Evolutionary conservation across 2,329 filamentous ascomycete genomes (phyloP).

Genomic region (Blumeria hordei): DNA sequence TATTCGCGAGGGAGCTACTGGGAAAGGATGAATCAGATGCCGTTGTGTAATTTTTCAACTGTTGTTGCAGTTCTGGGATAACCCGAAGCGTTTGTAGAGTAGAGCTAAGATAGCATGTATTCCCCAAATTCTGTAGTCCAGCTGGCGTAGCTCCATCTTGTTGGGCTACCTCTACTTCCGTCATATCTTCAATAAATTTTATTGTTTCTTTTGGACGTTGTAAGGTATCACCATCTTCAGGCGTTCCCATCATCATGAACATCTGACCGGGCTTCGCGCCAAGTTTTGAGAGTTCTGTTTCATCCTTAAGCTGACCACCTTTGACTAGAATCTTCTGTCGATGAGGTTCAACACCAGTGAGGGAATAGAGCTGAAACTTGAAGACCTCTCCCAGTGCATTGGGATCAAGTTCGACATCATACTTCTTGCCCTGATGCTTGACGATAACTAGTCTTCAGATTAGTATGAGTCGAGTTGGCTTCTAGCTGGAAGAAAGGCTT

Average conservation of each 20-base stretch:
- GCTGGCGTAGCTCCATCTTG: conserved; percentile 67
- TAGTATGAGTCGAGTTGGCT: too few species aligned
- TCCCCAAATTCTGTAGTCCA: conserved; percentile 76
- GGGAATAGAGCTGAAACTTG: conserved; percentile 84
- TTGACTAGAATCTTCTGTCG: conserved; percentile 92
- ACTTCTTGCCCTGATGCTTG: conserved; percentile 86
- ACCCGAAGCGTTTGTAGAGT: conserved; percentile 76
- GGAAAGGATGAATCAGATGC: conserved; percentile 6
- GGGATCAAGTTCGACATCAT: conserved; percentile 80
- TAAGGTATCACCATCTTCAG: conserved; percentile 33
- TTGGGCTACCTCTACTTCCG: conserved; percentile 68
- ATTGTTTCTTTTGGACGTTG: conserved; percentile 55
- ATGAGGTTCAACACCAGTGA: conserved; percentile 88
- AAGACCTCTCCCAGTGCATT: conserved; percentile 71
- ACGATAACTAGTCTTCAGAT: conserved; percentile 41
- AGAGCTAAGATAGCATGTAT: conserved; percentile 96
- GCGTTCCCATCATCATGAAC: conserved; percentile 94
- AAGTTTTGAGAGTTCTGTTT: conserved; percentile 63
- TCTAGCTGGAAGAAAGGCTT: too few species aligned
- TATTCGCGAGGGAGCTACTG: conserved; percentile 16
- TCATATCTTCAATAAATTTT: conserved; percentile 95
- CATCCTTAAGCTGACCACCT: conserved; percentile 85
- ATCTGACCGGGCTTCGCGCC: conserved; percentile 65
- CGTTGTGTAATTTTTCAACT: conserved; percentile 39
- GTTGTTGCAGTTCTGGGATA: conserved; percentile 74